phyloP scores from a whole-genome alignment of 1,139 yeast genomes.

The Yamadazyma aaseri region DNA sequence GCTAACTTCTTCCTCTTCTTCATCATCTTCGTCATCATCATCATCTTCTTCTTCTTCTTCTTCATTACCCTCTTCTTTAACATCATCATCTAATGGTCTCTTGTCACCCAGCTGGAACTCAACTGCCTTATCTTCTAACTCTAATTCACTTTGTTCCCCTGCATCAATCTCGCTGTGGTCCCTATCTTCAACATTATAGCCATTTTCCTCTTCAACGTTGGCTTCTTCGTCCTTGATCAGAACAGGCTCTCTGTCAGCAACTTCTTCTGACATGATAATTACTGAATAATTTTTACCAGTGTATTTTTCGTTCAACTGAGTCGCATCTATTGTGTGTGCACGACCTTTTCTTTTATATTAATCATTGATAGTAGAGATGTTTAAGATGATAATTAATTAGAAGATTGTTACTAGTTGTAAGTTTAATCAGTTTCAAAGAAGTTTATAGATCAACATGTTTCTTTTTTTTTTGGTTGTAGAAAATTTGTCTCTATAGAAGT shows the following conservation, averaged over 20 bases:
- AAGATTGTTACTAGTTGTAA: no score
- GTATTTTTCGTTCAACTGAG: conserved; percentile 8
- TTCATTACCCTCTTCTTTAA: conserved; percentile 18
- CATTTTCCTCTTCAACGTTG: conserved; percentile 7
- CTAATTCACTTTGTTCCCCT: conserved; percentile 15
- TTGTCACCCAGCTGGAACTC: conserved; percentile 10
- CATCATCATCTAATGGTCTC: conserved; percentile 13
- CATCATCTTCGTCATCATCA: conserved; percentile 57
- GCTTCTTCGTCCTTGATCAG: conserved; percentile 5
- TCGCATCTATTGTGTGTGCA: conserved; percentile 5
- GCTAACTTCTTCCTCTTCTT: conserved; percentile 43
- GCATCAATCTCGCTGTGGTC: conserved; percentile 54
- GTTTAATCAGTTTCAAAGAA: no score
- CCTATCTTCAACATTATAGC: conserved; percentile 22
- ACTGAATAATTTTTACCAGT: conserved; percentile 5
- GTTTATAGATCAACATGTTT: no score
- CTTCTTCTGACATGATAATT: conserved; percentile 12
- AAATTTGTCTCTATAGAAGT: no score
- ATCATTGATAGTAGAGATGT: not conserved
- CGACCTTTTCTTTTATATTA: conserved; percentile 8
- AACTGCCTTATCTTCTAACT: conserved; percentile 7
- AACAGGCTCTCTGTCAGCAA: conserved; percentile 5
- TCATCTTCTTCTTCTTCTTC: conserved; percentile 61
- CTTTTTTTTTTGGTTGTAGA: no score
- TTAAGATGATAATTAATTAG: not conserved